Evolutionary conservation across 2,329 filamentous ascomycete species (phyloP).

Genomic region (Penicillium sp.): DNA sequence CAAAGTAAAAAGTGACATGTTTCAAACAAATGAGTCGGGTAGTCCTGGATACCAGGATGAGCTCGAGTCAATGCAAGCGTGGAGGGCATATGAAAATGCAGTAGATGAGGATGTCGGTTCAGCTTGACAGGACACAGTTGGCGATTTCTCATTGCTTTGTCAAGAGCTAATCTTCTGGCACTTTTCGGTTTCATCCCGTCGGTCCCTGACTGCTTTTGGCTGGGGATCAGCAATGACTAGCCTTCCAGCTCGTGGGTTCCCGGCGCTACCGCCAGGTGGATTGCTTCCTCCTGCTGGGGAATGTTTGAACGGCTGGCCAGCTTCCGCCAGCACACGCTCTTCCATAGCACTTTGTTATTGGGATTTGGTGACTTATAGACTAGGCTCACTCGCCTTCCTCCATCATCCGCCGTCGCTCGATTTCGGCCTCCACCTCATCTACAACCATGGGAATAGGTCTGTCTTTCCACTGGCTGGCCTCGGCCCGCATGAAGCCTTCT

Average conservation of each 20-base stretch:
- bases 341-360: not conserved
- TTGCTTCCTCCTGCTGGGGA: not conserved
- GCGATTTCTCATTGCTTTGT: not conserved
- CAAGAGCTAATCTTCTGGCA: not conserved
- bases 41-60: too few relatives aligned
- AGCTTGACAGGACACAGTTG: not conserved
- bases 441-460: constrained; percentile 57
- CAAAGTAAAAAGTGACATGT: too few relatives aligned
- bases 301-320: not conserved
- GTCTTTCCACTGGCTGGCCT: constrained; percentile 55
- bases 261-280: too few relatives aligned
- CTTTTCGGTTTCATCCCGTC: not conserved
- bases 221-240: not conserved
- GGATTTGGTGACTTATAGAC: not conserved
- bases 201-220: not conserved
- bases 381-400: constrained; percentile 38
- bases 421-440: constrained; percentile 56
- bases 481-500: constrained; percentile 62
- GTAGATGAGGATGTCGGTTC: not conserved
- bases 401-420: constrained; percentile 51
- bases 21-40: too few relatives aligned
- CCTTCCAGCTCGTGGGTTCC: not conserved
- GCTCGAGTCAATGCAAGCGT: too few relatives aligned
- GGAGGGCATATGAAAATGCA: too few relatives aligned
- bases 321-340: not conserved